phyloP scores from a whole-genome alignment of 2,329 filamentous ascomycete species.

The Alternaria conjuncta region DNA sequence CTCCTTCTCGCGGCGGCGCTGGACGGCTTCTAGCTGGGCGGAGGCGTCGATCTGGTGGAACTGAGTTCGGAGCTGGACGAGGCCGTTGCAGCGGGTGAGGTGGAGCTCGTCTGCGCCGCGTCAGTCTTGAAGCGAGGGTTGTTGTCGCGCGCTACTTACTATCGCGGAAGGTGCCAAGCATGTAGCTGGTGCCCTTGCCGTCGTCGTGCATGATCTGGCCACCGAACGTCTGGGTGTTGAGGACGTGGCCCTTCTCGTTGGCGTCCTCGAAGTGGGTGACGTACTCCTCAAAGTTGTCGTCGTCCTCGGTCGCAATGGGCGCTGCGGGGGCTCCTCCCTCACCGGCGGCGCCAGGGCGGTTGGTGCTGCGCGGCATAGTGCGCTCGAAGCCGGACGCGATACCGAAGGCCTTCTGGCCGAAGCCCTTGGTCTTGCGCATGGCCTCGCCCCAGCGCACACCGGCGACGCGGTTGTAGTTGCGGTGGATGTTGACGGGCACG shows the following conservation, averaged over 20 bases:
- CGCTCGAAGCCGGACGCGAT: constrained; percentile 55
- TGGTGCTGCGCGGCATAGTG: constrained; percentile 38
- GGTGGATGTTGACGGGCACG: constrained; percentile 74
- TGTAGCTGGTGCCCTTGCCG: constrained; percentile 76
- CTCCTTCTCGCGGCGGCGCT: constrained; percentile 53
- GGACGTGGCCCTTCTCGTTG: constrained; percentile 71
- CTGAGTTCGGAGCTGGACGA: constrained; percentile 89
- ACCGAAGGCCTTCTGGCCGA: constrained; percentile 53
- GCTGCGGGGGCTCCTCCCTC: constrained; percentile 28
- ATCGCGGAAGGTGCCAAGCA: constrained; percentile 88
- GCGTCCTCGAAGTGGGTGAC: constrained; percentile 64
- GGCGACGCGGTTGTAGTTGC: constrained; percentile 82
- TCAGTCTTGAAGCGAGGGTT: constrained; percentile 8
- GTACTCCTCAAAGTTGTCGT: constrained; percentile 68
- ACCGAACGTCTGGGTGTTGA: constrained; percentile 83
- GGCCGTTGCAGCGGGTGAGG: constrained; percentile 79
- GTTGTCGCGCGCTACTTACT: constrained; percentile 59
- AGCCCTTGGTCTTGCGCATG: constrained; percentile 61
- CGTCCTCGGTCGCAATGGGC: constrained; percentile 60
- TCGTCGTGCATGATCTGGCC: constrained; percentile 76
- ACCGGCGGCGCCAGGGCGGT: constrained; percentile 32
- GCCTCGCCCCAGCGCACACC: constrained; percentile 83
- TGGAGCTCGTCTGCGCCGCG: constrained; percentile 75
- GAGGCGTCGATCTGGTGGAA: constrained; percentile 91
- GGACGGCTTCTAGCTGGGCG: constrained; percentile 70